Evolutionary conservation across 2,329 filamentous ascomycete species (phyloP).

Genomic region (Phialemoniopsis sp.): DNA sequence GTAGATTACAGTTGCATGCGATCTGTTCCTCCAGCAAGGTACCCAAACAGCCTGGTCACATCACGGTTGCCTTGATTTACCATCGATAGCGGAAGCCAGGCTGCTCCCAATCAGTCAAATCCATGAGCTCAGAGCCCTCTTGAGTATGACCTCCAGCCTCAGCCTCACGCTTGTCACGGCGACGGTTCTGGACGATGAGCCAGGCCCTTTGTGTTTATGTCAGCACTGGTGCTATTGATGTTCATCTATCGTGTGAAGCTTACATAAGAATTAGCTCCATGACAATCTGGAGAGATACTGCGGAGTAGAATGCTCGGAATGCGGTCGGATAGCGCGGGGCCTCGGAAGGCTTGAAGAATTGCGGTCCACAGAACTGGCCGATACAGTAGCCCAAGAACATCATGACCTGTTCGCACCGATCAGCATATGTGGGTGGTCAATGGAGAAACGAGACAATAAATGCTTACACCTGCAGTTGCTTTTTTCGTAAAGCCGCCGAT

Average conservation of each 20-base stretch:
- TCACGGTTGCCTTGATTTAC: not conserved
- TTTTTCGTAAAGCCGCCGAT: slow-evolving; percentile 2
- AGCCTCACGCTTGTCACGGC: slow-evolving; percentile 1
- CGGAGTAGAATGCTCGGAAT: slow-evolving; percentile 1
- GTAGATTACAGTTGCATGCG: too few relatives aligned
- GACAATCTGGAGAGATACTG: slow-evolving; percentile 1
- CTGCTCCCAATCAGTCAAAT: slow-evolving; percentile 8
- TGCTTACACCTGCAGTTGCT: not conserved
- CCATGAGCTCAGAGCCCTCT: slow-evolving; percentile 3
- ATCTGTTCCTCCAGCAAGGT: too few relatives aligned
- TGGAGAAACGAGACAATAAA: too few relatives aligned
- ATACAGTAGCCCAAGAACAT: slow-evolving; percentile 2
- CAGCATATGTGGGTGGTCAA: too few relatives aligned
- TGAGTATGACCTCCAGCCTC: not conserved
- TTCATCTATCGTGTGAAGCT: too few relatives aligned
- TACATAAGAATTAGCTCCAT: not conserved
- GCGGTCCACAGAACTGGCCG: slow-evolving; percentile 1
- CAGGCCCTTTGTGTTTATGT: not conserved
- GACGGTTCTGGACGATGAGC: slow-evolving; percentile 3
- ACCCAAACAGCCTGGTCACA: too few relatives aligned
- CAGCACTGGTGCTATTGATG: too few relatives aligned
- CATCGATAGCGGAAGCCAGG: slow-evolving; percentile 5
- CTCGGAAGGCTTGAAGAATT: slow-evolving; percentile 1
- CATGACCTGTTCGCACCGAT: not conserved
- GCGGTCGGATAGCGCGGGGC: not conserved